A percentile compares a stretch with the other conserved stretches of the same genome.
These are phyloP conservation scores for Yarrowia osloensis DNA, from an alignment of 805 yeast species.

Conservation along the genomic window DNA sequence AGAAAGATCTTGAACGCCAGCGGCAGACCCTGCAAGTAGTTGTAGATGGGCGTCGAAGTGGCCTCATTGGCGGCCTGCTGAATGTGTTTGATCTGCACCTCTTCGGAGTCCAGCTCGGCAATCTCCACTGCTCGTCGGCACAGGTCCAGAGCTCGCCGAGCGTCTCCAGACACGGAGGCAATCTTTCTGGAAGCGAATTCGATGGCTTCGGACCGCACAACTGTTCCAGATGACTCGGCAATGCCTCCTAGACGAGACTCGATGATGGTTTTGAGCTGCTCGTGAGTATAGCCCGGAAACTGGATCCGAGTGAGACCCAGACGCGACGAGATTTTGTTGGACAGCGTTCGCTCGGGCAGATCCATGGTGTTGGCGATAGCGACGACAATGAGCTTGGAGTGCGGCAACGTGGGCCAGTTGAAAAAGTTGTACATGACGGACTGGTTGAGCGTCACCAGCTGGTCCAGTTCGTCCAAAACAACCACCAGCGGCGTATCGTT, in stretches of 20 bases:
- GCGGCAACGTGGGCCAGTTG: slow-evolving; percentile 90
- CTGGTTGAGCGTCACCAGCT: slow-evolving; percentile 78
- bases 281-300: slow-evolving; percentile 84
- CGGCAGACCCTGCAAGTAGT: slow-evolving; percentile 60
- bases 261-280: slow-evolving; percentile 75
- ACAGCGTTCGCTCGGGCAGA: slow-evolving; percentile 82
- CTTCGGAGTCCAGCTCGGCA: slow-evolving; percentile 60
- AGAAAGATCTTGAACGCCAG: slow-evolving; percentile 71
- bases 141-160: slow-evolving; percentile 84
- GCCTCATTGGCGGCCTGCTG: slow-evolving; percentile 79
- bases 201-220: slow-evolving; percentile 65
- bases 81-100: slow-evolving; percentile 72
- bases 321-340: slow-evolving; percentile 88
- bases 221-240: slow-evolving; percentile 46
- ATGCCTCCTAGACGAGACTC: slow-evolving; percentile 56
- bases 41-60: slow-evolving; percentile 68
- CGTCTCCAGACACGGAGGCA: slow-evolving; percentile 97
- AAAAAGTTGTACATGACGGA: slow-evolving; percentile 91
- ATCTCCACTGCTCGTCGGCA: slow-evolving; percentile 87
- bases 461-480: slow-evolving; percentile 90
- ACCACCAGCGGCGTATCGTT: slow-evolving; percentile 63
- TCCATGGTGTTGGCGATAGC: slow-evolving; percentile 99
- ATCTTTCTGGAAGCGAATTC: slow-evolving; percentile 92
- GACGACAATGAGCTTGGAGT: slow-evolving; percentile 79
- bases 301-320: slow-evolving; percentile 84